These are phyloP conservation scores for Sporothrix variecibatus DNA, from an alignment of 2,329 filamentous ascomycete genomes.

Conservation along the genomic window DNA sequence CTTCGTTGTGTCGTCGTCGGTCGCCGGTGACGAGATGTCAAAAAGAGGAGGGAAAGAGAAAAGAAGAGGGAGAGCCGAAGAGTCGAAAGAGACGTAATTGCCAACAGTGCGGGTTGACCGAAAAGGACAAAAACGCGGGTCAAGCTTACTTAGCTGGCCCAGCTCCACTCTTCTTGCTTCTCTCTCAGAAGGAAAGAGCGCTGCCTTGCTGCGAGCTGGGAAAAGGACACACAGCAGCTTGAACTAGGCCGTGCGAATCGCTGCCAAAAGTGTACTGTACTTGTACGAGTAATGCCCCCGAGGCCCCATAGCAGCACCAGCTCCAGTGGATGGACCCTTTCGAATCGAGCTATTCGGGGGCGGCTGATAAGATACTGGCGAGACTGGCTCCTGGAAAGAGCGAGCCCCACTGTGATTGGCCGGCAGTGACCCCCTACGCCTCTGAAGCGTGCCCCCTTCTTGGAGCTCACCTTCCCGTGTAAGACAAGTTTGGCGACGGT, in stretches of 20 bases:
- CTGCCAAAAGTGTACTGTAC: neutral
- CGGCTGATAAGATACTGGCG: no score
- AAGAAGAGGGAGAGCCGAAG: neutral
- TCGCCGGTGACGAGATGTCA: neutral
- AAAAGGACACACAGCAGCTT: conserved; percentile 18
- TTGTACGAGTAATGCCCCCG: neutral
- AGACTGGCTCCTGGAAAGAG: neutral
- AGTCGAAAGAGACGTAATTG: neutral
- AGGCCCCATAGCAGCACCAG: neutral
- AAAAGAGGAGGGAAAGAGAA: neutral
- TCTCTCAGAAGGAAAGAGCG: neutral
- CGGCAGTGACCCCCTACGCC: neutral
- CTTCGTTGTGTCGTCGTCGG: neutral
- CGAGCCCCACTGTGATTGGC: conserved; percentile 12
- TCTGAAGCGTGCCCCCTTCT: neutral
- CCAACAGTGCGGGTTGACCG: no score
- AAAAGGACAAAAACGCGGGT: neutral
- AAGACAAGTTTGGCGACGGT: conserved; percentile 21
- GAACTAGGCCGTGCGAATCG: neutral
- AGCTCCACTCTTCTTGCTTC: neutral
- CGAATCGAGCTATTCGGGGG: neutral
- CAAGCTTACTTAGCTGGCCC: neutral
- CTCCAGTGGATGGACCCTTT: neutral
- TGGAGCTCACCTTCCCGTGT: conserved; percentile 20
- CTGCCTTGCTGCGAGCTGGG: conserved; percentile 8